Conservation (phyloP, 129 eudicot species). For the Centrapalus pauciflorus region DNA sequence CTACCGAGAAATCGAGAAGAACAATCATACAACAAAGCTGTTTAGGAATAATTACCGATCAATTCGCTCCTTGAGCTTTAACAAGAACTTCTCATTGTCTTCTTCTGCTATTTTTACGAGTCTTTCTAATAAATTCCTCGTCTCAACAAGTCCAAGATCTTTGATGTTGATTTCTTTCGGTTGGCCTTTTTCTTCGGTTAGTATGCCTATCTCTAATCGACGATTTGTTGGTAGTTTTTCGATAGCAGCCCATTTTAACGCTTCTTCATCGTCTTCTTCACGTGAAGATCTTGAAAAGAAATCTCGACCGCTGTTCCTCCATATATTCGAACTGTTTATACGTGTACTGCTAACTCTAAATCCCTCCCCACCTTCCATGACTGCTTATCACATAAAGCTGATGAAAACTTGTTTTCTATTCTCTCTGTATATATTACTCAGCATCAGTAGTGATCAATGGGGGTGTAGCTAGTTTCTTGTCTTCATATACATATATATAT, state of each 20-base stretch:
- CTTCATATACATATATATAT: neutral
- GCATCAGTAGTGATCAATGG: neutral
- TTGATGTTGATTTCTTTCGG: slow-evolving; percentile 51
- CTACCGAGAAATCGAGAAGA: no score
- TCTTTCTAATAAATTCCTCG: slow-evolving; percentile 53
- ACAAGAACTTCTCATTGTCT: slow-evolving; percentile 77
- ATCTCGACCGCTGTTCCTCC: slow-evolving; percentile 59
- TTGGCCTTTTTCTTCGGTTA: slow-evolving; percentile 37
- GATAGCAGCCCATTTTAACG: slow-evolving; percentile 82
- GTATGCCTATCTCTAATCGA: slow-evolving; percentile 53
- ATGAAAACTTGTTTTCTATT: neutral
- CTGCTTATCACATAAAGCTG: neutral
- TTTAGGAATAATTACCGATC: slow-evolving; percentile 44
- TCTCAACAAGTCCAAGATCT: slow-evolving; percentile 47
- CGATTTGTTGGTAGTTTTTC: slow-evolving; percentile 65
- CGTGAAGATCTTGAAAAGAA: slow-evolving; percentile 49
- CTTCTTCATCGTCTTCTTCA: slow-evolving; percentile 71
- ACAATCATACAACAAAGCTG: neutral
- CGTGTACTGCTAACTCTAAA: slow-evolving; percentile 43
- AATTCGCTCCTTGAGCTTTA: slow-evolving; percentile 56
- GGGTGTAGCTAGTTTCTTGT: neutral
- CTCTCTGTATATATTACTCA: neutral
- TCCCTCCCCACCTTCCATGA: slow-evolving; percentile 33
- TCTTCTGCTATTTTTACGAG: slow-evolving; percentile 63
- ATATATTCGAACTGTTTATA: slow-evolving; percentile 37